Percentiles rank a stretch among this genome's conserved stretches.
phyloP scores from a whole-genome alignment of 805 yeast species.

The Zygoascus bituminiphila region DNA sequence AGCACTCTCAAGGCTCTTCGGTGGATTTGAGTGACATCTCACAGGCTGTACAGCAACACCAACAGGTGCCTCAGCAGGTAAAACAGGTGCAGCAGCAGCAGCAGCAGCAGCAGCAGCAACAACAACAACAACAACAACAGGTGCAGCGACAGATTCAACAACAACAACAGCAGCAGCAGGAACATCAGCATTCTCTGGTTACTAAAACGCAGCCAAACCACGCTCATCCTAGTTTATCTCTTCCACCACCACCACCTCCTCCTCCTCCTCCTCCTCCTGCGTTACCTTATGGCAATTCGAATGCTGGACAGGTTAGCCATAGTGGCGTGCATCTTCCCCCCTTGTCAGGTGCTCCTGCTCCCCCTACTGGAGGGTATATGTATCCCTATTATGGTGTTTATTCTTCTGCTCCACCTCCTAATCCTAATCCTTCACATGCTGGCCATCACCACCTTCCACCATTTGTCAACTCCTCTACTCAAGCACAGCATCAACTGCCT shows the following conservation, averaged over 20 bases:
- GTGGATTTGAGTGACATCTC: background rate
- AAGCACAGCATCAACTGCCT: background rate
- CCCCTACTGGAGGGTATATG: background rate
- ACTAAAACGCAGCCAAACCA: slow-evolving; percentile 3
- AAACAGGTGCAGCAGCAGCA: background rate
- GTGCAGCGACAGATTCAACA: slow-evolving; percentile 7
- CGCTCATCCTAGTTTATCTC: slow-evolving; percentile 1
- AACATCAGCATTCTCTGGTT: slow-evolving; percentile 4
- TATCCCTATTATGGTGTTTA: background rate
- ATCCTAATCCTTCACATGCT: background rate
- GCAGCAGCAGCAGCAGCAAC: slow-evolving; percentile 7
- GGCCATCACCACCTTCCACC: background rate
- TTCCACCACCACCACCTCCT: slow-evolving; percentile 1
- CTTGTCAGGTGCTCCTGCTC: background rate
- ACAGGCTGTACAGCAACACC: slow-evolving; percentile 1
- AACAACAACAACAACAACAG: slow-evolving; percentile 7
- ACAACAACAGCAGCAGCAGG: slow-evolving; percentile 6
- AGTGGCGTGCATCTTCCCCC: background rate
- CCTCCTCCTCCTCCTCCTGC: slow-evolving; percentile 8
- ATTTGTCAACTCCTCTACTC: background rate
- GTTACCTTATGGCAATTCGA: background rate
- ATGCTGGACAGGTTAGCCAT: background rate
- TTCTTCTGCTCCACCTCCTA: background rate
- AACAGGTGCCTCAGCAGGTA: background rate
- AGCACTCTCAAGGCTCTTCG: background rate